These are phyloP conservation scores for Fusarium sp. DNA, from an alignment of 2,329 filamentous ascomycete genomes.

Conservation along the genomic window DNA sequence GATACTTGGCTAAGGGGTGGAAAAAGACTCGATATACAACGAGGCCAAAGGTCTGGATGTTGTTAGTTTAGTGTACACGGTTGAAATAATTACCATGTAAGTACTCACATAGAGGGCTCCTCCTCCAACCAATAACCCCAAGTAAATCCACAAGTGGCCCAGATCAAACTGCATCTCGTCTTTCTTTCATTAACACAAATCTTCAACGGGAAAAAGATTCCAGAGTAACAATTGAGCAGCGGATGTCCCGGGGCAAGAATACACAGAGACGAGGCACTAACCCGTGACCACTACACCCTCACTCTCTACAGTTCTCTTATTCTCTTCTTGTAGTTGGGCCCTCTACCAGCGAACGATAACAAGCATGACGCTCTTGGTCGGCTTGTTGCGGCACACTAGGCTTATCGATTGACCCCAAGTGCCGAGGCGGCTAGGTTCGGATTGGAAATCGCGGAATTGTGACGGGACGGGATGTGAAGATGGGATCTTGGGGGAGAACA, in stretches of 20 bases:
- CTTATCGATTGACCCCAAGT: constrained; percentile 32
- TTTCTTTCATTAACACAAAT: constrained; percentile 7
- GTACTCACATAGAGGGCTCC: constrained; percentile 55
- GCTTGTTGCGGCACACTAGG: constrained; percentile 43
- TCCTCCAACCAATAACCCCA: constrained; percentile 50
- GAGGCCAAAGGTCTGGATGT: constrained; percentile 52
- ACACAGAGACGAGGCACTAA: constrained; percentile 3
- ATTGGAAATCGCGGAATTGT: constrained; percentile 45
- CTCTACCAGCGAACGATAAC: constrained; percentile 20
- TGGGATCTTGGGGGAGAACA: constrained; percentile 30
- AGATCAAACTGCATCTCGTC: constrained; percentile 43
- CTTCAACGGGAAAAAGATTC: not conserved
- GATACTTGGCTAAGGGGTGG: constrained; percentile 73
- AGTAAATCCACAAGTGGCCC: constrained; percentile 53
- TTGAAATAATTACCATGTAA: not conserved
- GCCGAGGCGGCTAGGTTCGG: constrained; percentile 44
- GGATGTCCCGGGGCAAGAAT: constrained; percentile 11
- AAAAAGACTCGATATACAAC: constrained; percentile 69
- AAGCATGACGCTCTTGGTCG: constrained; percentile 35
- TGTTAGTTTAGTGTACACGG: not conserved
- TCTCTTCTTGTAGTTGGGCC: constrained; percentile 15
- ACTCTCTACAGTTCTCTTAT: constrained; percentile 11
- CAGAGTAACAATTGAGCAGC: not conserved
- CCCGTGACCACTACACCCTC: constrained; percentile 29
- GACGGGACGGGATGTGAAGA: constrained; percentile 25